A percentile compares a stretch with the other conserved stretches of the same genome.
Evolutionary conservation across 768 basidiomycete species (phyloP).

Genomic region (Cubamyces lactineus): DNA sequence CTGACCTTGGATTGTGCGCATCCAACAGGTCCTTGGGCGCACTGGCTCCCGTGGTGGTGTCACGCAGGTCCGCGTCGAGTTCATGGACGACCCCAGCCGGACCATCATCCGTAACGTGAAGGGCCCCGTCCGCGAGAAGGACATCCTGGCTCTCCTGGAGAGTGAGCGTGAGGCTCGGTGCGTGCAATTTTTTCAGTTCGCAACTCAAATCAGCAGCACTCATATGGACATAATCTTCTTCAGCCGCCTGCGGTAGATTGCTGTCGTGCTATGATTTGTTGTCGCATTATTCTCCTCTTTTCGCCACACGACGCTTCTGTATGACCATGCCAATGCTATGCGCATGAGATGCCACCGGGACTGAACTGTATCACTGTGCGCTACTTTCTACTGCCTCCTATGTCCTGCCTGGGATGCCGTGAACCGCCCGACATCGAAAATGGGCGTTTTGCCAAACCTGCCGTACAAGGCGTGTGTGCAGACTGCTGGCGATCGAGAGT

Average conservation of each 20-base stretch:
- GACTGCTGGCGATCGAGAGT: not conserved
- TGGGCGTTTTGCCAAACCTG: not conserved
- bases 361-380: slow-evolving; percentile 2
- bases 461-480: not conserved
- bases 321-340: slow-evolving; percentile 31
- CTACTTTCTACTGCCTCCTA: not conserved
- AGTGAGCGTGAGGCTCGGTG: slow-evolving; percentile 99
- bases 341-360: slow-evolving; percentile 23
- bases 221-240: not conserved
- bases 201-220: not conserved
- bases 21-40: slow-evolving; percentile 86
- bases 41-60: slow-evolving; percentile 99
- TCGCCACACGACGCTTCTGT: slow-evolving; percentile 26
- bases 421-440: not conserved
- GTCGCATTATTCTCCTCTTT: slow-evolving; percentile 22
- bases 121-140: slow-evolving; percentile 94
- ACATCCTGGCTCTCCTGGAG: slow-evolving; percentile 96
- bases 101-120: slow-evolving; percentile 99
- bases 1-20: slow-evolving; percentile 20
- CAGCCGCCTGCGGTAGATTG: slow-evolving; percentile 31
- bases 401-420: not conserved
- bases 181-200: slow-evolving; percentile 39
- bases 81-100: slow-evolving; percentile 95
- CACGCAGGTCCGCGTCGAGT: slow-evolving; percentile 98
- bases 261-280: slow-evolving; percentile 19